Evolutionary conservation across 768 basidiomycete species (phyloP), one percentile per base, ranked within the genome.

Genomic region (Pleurotus giganteus): DNA sequence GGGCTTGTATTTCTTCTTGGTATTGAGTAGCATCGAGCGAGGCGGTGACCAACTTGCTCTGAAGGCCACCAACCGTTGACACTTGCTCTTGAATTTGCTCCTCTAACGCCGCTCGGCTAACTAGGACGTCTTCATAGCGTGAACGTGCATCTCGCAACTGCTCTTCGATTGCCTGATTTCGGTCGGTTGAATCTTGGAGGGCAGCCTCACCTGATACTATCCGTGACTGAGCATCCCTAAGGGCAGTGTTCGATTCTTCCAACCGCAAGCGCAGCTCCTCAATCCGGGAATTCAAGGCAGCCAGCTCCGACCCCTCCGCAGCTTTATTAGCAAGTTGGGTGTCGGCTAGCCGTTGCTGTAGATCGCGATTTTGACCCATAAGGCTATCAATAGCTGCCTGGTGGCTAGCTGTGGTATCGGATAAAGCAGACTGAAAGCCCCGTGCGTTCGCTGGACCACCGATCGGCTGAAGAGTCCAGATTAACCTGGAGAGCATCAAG

Each of bases 261-360:
- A 51, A 12, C 6, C 34, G 34, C 2, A n/a, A 12, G 4, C 24
- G 49, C 12, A 51, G 19, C 19, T 51, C 49, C 24, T 51, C 34
- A 43, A 78, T 74, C 50, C 68, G 63, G 31, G 70, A 63, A 49
- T 65, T 69, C 37, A 79, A 61, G 39, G 64, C 60, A 17, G 59
- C 65, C 5, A 76, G 39, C 28, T 69, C 63, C 5, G 34, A 23
- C 29, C 61, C 60, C 39, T 68, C 64, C 6, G 61, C 57, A 41
- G 63, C 63, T 26, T 64, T 63, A 23, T 61, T 60, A 19, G 49
- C 51, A 31, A 67, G 31, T 53, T 66, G 67, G 9, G 60, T 59
- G 29, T 70, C 65, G 19, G 65, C 59, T 23, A 71, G 56, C 26
- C 66, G 64, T 3, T 53, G 52, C 41, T 63, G 55, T 15, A 75